These are phyloP conservation scores for Diaporthe sp. DNA, from an alignment of 2,329 filamentous ascomycete species.

Conservation along the genomic window DNA sequence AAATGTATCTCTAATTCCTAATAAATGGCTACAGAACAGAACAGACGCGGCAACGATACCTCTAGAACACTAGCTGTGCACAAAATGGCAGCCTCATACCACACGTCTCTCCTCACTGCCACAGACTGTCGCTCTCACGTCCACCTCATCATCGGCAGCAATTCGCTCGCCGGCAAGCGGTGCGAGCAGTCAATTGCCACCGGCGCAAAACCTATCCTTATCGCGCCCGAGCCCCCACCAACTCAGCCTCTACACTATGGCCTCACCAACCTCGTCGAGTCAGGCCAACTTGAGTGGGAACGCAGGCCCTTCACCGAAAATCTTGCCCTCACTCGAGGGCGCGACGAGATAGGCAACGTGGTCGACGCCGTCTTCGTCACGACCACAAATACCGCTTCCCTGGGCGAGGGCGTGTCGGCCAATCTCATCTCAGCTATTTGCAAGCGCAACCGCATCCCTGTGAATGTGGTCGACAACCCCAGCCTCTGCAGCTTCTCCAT, in stretches of 20 bases:
- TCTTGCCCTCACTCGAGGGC: conserved; percentile 81
- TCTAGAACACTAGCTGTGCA: conserved; percentile 21
- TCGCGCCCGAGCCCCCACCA: conserved; percentile 68
- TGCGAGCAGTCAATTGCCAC: conserved; percentile 83
- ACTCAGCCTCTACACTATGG: conserved; percentile 67
- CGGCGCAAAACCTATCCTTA: conserved; percentile 82
- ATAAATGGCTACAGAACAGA: conserved; percentile 31
- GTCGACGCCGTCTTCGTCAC: conserved; percentile 97
- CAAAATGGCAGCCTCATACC: conserved; percentile 39
- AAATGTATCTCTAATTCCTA: conserved; percentile 29
- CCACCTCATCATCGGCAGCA: conserved; percentile 88
- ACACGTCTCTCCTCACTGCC: conserved; percentile 74
- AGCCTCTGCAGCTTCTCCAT: conserved; percentile 90
- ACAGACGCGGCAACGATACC: conserved; percentile 23
- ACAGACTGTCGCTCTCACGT: conserved; percentile 76
- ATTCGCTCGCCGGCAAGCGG: conserved; percentile 86
- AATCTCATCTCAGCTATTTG: conserved; percentile 78
- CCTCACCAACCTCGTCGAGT: conserved; percentile 72
- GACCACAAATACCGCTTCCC: conserved; percentile 37
- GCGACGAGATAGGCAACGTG: conserved; percentile 78
- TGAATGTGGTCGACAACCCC: conserved; percentile 92
- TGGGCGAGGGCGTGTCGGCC: conserved; percentile 34
- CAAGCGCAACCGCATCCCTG: conserved; percentile 82
- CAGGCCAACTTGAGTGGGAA: conserved; percentile 73
- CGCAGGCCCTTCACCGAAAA: conserved; percentile 73